Conservation (phyloP, 148 eudicot species). For the Heliosperma pusillum region DNA sequence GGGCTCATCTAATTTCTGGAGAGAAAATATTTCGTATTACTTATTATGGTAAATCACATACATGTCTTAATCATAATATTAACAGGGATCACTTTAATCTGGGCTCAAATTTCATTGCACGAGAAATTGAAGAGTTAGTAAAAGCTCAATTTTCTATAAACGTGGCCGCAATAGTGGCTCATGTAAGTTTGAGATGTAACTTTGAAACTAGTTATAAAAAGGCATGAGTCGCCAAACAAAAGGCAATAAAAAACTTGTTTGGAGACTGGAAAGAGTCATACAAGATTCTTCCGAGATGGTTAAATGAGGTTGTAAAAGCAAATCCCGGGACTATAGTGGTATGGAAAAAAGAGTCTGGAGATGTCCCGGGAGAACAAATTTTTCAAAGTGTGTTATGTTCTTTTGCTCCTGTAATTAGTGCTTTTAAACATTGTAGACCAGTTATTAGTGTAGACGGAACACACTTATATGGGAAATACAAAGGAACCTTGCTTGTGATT, state of each 20-base stretch:
- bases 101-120: not conserved
- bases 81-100: too few relatives aligned
- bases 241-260: too few relatives aligned
- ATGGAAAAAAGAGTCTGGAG: not conserved
- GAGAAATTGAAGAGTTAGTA: not conserved
- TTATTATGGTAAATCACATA: too few relatives aligned
- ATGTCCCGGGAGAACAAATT: not conserved
- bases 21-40: too few relatives aligned
- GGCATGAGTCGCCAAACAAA: too few relatives aligned
- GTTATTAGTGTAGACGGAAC: constrained; percentile 1
- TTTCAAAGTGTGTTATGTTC: too few relatives aligned
- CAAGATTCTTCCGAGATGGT: not conserved
- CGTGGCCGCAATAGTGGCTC: not conserved
- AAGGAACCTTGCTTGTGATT: not conserved
- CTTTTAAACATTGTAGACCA: constrained; percentile 11
- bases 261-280: too few relatives aligned
- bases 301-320: constrained; percentile 6
- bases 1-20: not conserved
- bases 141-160: not conserved
- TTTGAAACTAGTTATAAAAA: too few relatives aligned
- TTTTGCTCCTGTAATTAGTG: constrained; percentile 9
- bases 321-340: not conserved
- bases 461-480: not conserved
- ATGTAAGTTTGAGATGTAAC: not conserved
- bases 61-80: too few relatives aligned